Percentiles rank a stretch among this genome's conserved stretches.
phyloP scores from a whole-genome alignment of 140 eudicot species.

The Flaveria floridana region DNA sequence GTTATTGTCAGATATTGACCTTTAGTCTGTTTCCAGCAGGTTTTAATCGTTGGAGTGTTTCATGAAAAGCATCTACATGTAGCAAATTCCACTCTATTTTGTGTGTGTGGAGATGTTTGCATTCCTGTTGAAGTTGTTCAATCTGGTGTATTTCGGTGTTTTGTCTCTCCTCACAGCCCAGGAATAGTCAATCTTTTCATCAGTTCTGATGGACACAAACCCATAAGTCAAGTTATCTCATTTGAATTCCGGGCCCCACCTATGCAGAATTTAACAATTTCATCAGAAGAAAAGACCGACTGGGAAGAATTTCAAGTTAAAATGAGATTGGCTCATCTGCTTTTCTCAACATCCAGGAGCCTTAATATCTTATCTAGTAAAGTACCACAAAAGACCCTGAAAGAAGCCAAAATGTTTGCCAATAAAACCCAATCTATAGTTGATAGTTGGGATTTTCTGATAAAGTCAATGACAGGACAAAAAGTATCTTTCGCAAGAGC shows the following conservation, averaged over 20 bases:
- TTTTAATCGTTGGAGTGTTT: slow-evolving; percentile 69
- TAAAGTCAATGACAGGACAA: slow-evolving; percentile 43
- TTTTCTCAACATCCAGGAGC: slow-evolving; percentile 76
- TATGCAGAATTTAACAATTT: slow-evolving; percentile 18
- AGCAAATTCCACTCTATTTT: slow-evolving; percentile 47
- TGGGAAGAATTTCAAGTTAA: slow-evolving; percentile 64
- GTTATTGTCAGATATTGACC: slow-evolving; percentile 20
- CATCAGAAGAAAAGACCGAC: slow-evolving; percentile 45
- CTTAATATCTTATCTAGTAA: slow-evolving; percentile 51
- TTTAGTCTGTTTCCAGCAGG: slow-evolving; percentile 46
- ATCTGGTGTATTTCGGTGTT: slow-evolving; percentile 79
- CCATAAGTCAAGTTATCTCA: slow-evolving; percentile 68
- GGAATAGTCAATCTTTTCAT: slow-evolving; percentile 71
- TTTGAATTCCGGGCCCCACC: slow-evolving; percentile 72
- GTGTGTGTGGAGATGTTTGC: slow-evolving; percentile 68
- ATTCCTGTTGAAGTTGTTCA: slow-evolving; percentile 66
- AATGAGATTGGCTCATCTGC: slow-evolving; percentile 79
- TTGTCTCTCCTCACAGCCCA: slow-evolving; percentile 58
- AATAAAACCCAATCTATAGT: slow-evolving; percentile 55
- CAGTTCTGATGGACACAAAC: slow-evolving; percentile 72
- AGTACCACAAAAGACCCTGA: slow-evolving; percentile 46
- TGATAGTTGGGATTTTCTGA: slow-evolving; percentile 57
- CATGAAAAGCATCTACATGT: slow-evolving; percentile 46
- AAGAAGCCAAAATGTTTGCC: slow-evolving; percentile 70
- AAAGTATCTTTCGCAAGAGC: slow-evolving; percentile 53